Base-by-base conservation (phyloP, 2,329 filamentous ascomycete genomes). In the Fusarium luffae region DNA sequence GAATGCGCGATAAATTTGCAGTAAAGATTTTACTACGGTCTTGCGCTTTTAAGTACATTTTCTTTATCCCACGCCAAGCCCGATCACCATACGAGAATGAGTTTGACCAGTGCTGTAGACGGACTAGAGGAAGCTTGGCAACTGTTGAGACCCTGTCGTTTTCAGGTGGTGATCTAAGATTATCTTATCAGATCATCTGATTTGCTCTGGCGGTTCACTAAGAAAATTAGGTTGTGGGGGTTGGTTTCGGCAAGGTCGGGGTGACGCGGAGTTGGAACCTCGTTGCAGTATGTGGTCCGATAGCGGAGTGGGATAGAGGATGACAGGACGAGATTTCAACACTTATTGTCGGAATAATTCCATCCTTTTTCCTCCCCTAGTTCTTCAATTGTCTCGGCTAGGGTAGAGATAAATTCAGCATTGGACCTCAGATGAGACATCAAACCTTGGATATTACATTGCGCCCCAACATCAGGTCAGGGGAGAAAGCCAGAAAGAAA, bases 1-100 rank as follows among this genome's bases (percentile, higher is more conserved):
- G 18, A 12, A 7, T 37, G 34, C 18, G 34, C 34, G 34, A 37
- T n/a, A 37, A 37, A 37, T 0, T 37, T 4, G 0, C 13, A 0
- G 28, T 11, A 28, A 28, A 6, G 5, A 12, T 12, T 37, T n/a
- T n/a, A 4, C 3, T 1, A 10, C 34, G 18, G 5, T 37, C 3
- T 12, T 6, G 10, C 34, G 10, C 18, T 1, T n/a, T 37, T 37
- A 37, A 37, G 5, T 37, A 37, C 10, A 2, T 37, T 12, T n/a
- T 37, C 0, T 0, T n/a, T 7, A 37, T 37, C 34, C 34, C 18
- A 37, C 34, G 34, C 34, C 18, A 37, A 37, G 34, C 34, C 34
- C 34, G 18, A 18, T 12, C 0, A 37, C 18, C 18, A 7, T 2
- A 2, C 34, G 5, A 37, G 9, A 37, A 11, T 4, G 11, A 37